Percentiles rank a stretch among this genome's conserved stretches.
Evolutionary conservation across 371 early-diverging fungal species (phyloP).

Genomic region (Dichotomocladium elegans): DNA sequence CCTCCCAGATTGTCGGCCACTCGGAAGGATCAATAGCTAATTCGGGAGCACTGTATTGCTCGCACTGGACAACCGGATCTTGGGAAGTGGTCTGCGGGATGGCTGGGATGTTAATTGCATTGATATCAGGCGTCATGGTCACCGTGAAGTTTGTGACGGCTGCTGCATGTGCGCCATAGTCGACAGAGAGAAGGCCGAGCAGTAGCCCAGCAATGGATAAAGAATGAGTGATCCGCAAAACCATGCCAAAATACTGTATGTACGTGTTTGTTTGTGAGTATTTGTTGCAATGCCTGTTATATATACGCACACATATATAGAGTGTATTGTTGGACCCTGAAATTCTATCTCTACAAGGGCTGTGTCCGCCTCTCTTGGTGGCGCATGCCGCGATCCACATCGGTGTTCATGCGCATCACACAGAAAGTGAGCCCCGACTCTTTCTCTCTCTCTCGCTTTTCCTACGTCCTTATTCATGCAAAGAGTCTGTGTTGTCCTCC

Average conservation of each 20-base stretch:
- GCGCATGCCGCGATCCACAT: no score
- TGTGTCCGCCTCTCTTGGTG: no score
- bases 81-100: slow-evolving; percentile 24
- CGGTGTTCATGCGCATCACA: no score
- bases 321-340: no score
- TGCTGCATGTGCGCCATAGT: neutral
- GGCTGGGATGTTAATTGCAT: slow-evolving; percentile 19
- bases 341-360: no score
- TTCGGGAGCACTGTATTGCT: slow-evolving; percentile 13
- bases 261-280: neutral
- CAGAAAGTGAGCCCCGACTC: no score
- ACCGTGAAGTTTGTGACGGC: slow-evolving; percentile 13
- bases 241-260: neutral
- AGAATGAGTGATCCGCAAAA: neutral
- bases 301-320: no score
- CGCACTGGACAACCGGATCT: slow-evolving; percentile 19
- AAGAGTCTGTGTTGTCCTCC: no score
- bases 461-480: no score
- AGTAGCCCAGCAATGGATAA: neutral
- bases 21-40: slow-evolving; percentile 27
- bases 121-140: slow-evolving; percentile 17
- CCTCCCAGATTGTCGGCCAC: slow-evolving; percentile 46
- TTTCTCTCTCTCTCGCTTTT: no score
- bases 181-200: neutral
- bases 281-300: neutral